Conservation (phyloP, 208 protist species). For the Trypanosoma boissoni region DNA sequence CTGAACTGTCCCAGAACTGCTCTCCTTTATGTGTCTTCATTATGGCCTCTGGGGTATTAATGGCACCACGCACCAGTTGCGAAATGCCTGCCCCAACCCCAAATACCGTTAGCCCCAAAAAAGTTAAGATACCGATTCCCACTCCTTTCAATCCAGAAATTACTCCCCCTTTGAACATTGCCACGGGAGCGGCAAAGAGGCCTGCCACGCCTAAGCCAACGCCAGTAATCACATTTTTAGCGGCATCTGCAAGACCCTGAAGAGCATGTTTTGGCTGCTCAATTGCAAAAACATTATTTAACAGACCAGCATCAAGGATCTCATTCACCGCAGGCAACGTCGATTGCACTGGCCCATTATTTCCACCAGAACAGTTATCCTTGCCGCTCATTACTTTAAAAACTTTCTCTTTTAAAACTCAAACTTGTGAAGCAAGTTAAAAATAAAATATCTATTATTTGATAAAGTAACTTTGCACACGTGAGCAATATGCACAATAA, state of each 20-base stretch:
- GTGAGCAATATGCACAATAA: too few relatives aligned
- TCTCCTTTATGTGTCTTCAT: slow-evolving; percentile 27
- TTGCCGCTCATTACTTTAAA: too few relatives aligned
- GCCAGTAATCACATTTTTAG: slow-evolving; percentile 33
- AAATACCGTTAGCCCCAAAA: slow-evolving; percentile 26
- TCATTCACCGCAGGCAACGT: too few relatives aligned
- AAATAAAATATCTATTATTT: too few relatives aligned
- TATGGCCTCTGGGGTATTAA: slow-evolving; percentile 43
- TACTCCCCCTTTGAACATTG: slow-evolving; percentile 26
- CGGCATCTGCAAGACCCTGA: slow-evolving; percentile 29
- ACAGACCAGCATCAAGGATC: neutral
- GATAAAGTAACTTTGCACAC: too few relatives aligned
- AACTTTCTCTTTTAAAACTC: too few relatives aligned
- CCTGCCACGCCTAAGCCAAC: slow-evolving; percentile 31
- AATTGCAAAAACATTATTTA: slow-evolving; percentile 26
- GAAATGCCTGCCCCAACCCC: slow-evolving; percentile 31
- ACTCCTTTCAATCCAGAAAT: slow-evolving; percentile 31
- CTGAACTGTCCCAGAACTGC: slow-evolving; percentile 46
- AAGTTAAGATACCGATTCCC: slow-evolving; percentile 27
- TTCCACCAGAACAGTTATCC: too few relatives aligned
- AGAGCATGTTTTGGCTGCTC: slow-evolving; percentile 41
- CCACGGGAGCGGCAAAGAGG: slow-evolving; percentile 29
- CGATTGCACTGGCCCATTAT: too few relatives aligned
- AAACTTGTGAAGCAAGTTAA: too few relatives aligned
- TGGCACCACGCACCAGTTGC: slow-evolving; percentile 37